These are phyloP conservation scores for Wickerhamiella hasegawae DNA, from an alignment of 805 yeast genomes.

Conservation along the genomic window DNA sequence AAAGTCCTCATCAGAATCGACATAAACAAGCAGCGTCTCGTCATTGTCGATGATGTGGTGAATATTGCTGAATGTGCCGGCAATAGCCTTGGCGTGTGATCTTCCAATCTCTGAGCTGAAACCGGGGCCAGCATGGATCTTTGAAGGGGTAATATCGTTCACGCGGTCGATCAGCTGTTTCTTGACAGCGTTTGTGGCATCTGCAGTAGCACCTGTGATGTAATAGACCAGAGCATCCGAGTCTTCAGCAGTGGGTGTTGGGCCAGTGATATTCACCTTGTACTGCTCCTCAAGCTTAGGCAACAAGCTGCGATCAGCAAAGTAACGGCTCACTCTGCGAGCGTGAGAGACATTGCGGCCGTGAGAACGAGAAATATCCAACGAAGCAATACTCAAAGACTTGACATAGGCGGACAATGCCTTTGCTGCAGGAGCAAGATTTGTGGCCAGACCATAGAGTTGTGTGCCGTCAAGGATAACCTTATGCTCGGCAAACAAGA, in stretches of 20 bases:
- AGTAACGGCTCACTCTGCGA: conserved; percentile 50
- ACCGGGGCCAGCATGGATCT: conserved; percentile 41
- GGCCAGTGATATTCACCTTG: conserved; percentile 32
- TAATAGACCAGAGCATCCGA: conserved; percentile 37
- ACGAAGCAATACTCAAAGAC: conserved; percentile 41
- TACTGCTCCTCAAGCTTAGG: conserved; percentile 27
- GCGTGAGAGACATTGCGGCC: conserved; percentile 69
- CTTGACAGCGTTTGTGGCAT: conserved; percentile 45
- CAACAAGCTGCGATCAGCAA: conserved; percentile 22
- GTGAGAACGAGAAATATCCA: conserved; percentile 83
- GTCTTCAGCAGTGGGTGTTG: conserved; percentile 25
- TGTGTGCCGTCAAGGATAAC: conserved; percentile 39
- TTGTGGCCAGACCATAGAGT: conserved; percentile 40
- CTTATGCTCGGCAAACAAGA: conserved; percentile 14
- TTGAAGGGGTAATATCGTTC: conserved; percentile 53
- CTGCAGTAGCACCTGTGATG: conserved; percentile 37
- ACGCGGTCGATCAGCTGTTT: conserved; percentile 60
- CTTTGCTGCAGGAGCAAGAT: conserved; percentile 45
- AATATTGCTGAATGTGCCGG: conserved; percentile 17
- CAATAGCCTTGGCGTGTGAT: conserved; percentile 24
- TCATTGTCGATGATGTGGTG: conserved; percentile 39
- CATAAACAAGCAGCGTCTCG: conserved; percentile 41
- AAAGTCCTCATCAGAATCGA: conserved; percentile 42
- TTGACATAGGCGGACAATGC: conserved; percentile 45
- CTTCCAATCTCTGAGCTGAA: conserved; percentile 44